Evolutionary conservation across 306 rosid species (phyloP).

Genomic region (Fragaria iinumae): DNA sequence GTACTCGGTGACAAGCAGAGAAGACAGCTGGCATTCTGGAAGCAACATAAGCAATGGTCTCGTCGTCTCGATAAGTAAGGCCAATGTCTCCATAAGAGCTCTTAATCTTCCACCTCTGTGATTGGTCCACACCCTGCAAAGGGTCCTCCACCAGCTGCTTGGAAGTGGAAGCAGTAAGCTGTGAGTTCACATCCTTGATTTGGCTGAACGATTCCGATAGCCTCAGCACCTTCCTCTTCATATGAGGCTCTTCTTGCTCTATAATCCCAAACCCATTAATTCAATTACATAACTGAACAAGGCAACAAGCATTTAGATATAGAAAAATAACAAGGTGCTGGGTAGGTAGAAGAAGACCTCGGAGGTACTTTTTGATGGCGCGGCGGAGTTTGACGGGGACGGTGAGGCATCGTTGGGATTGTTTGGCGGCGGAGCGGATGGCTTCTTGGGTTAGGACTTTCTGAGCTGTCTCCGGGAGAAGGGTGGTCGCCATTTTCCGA

Average conservation of each 20-base stretch:
- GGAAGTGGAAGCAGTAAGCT: constrained; percentile 51
- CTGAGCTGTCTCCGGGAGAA: constrained; percentile 59
- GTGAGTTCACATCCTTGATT: constrained; percentile 68
- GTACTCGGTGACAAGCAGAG: constrained; percentile 88
- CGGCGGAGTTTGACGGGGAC: constrained; percentile 85
- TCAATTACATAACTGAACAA: background rate
- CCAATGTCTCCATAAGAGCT: constrained; percentile 91
- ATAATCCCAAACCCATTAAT: background rate
- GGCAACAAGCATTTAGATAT: background rate
- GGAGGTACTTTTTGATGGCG: constrained; percentile 77
- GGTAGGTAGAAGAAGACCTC: constrained; percentile 42
- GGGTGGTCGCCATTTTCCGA: constrained; percentile 57
- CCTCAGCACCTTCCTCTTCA: constrained; percentile 80
- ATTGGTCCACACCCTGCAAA: constrained; percentile 55
- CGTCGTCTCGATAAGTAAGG: constrained; percentile 60
- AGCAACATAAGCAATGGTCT: constrained; percentile 84
- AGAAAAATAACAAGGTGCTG: background rate
- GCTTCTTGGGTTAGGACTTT: constrained; percentile 62
- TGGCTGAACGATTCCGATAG: constrained; percentile 67
- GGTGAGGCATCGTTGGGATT: constrained; percentile 65
- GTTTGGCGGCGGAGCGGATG: constrained; percentile 78
- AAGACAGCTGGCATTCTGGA: constrained; percentile 96
- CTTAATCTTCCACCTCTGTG: constrained; percentile 88
- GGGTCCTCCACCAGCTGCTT: constrained; percentile 85
- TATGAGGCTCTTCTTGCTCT: constrained; percentile 84